Evolutionary conservation across 2,329 filamentous ascomycete genomes (phyloP), one percentile per base, ranked within the genome.

Genomic region (Fusarium sublunatum): DNA sequence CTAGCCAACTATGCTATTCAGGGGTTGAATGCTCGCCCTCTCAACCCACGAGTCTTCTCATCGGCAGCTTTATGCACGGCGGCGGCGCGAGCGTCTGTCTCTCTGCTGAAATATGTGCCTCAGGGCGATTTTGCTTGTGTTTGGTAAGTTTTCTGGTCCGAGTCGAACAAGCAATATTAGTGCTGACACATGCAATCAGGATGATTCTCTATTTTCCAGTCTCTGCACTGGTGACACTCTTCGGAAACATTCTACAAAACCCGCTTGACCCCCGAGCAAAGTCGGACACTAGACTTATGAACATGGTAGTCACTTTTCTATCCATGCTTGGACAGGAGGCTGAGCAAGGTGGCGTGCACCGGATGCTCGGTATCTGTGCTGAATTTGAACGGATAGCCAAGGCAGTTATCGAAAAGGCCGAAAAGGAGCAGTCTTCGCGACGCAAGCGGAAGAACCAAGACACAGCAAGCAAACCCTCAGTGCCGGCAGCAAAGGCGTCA

Each of bases 151-250:
- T 28, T 29, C 11, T 10, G 7, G 7, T 24, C 34, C 19, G 24
- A 7, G 13, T 19, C n/a, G 10, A 35, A 19, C 4, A 28, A 15
- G 26, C 13, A 22, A 15, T 24, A 44, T 3, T 19, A 19, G 19
- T 58, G 52, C 75, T 79, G 72, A 79, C 58, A 60, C 11, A 19
- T 11, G 52, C 38, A 22, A 31, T 9, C 58, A 89, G 86, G 92
- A 85, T 99, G 73, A 92, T 97, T 66, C 81, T 98, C 10, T 99
- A 99, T 77, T 99, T 97, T 78, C 95, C 95, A 0, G 93, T 99
- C 8, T 96, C 95, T 1, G 91, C 95, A 1, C 85, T 98, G 5
- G 93, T 99, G 40, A 98, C 95, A 0, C 81, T 99, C 2, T 99
- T 99, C 72, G 93, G 94, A 57, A 97, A 98, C 71, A 96, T 98